Base-by-base conservation (phyloP, 2,329 filamentous ascomycete species). In the Pestalotiopsis sp. region DNA sequence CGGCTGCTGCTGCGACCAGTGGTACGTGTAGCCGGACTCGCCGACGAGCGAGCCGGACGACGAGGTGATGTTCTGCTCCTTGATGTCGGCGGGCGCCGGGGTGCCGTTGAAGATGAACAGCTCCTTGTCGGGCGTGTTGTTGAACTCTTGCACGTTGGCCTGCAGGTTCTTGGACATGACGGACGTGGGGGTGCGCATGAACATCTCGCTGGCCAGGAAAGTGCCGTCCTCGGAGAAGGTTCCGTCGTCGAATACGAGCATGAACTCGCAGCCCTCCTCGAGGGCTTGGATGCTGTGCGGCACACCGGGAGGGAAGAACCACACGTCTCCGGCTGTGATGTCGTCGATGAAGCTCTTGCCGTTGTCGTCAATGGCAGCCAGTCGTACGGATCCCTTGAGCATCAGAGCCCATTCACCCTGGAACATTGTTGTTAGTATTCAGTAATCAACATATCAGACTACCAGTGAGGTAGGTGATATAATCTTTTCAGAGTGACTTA, bases 181-280 rank as follows among this genome's bases (percentile, higher is more conserved):
- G 41, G 84, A 83, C 4, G 83, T 81, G 6, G 84, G 83, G 31
- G 85, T 88, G 25, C 84, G 81, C 45, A 83, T 74, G 68, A 88
- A 81, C 72, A 87, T 81, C 73, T 88, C 85, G 2, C 84, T 84
- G 17, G 88, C 81, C 3, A 91, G 81, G 79, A 89, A 89, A 0
- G 88, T 90, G 60, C 81, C 82, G 67, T 90, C 86, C 76, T 90
- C 88, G 65, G 82, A 86, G 78, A 90, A 90, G 4, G 77, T 76
- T 3, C 88, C 88, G 67, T 85, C 79, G 76, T 91, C 85, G 71
- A 91, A 91, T 63, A 91, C 84, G 2, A 90, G 81, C 1, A 90
- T 80, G 74, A 90, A 90, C 74, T 90, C 88, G 55, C 79, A 81
- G 1, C 88, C 88, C 39, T 84, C 79, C 3, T 85, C 85, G 13